Conservation (phyloP, 2,329 filamentous ascomycete genomes). For the Colletotrichum chlorophyti region DNA sequence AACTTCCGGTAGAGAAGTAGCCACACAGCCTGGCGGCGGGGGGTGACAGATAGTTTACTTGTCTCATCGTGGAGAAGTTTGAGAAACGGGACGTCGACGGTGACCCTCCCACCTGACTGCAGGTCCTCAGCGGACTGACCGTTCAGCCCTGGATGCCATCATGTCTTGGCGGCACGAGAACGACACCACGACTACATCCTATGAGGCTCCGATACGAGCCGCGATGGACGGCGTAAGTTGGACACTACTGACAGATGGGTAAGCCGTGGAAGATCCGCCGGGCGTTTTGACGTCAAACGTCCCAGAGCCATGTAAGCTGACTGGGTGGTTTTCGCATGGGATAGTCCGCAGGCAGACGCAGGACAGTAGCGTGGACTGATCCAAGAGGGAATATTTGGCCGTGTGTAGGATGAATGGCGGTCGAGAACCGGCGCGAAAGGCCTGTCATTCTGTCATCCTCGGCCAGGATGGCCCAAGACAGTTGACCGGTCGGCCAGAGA, state of each 20-base stretch:
- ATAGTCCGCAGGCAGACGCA: neutral
- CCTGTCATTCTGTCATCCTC: constrained; percentile 17
- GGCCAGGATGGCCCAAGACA: neutral
- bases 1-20: neutral
- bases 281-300: constrained; percentile 25
- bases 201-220: constrained; percentile 24
- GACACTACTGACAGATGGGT: neutral
- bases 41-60: neutral
- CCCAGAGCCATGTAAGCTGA: constrained; percentile 23
- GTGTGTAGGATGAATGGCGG: too few species aligned
- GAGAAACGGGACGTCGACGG: constrained; percentile 19
- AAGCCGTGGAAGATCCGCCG: neutral
- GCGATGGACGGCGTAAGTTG: neutral
- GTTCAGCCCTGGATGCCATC: constrained; percentile 20
- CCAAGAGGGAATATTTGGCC: too few species aligned
- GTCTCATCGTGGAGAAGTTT: constrained; percentile 14
- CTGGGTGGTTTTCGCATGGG: neutral
- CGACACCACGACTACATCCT: constrained; percentile 11
- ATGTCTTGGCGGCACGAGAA: constrained; percentile 17
- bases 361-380: neutral
- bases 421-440: constrained; percentile 3
- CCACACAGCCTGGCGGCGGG: constrained; percentile 10
- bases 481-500: neutral
- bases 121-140: neutral
- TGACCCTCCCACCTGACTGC: neutral